Evolutionary conservation across 306 rosid genomes (phyloP), one percentile per base, ranked within the genome.

Genomic region (Prunus mongolica): DNA sequence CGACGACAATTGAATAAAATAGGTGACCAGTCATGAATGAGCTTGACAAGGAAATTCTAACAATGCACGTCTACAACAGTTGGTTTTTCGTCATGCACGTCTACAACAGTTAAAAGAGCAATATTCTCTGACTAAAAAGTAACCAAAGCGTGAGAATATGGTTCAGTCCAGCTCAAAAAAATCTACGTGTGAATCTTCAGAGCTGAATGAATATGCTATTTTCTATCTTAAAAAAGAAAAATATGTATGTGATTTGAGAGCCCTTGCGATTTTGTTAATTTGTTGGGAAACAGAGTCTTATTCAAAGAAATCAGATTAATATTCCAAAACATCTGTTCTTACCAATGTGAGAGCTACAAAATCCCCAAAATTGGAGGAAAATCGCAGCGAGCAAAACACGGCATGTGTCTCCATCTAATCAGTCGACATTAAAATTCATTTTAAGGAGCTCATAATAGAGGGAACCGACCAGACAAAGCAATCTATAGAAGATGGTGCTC

Each of bases 401-500:
- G 13, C 2, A 1, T 56, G 0, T 9, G 69, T 4, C 18, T 28
- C n/a, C 8, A 28, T 34, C 41, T 34, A 6, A 34, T 28, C n/a
- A 16, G 14, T 15, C 20, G 5, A 14, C 38, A 62, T 12, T 6
- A 10, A 20, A 38, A 55, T 38, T 38, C 44, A 55, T 34, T 6
- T 3, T 3, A 41, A 30, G 28, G 65, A 11, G 18, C 9, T 22
- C 67, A 72, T 72, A 6, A 34, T 55, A 6, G 38, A 38, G 38
- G 54, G 52, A 56, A 56, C 24, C 52, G 5, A 56, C 22, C 22
- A 20, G 24, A 72, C 75, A 55, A 62, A 6, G 65, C 19, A 15
- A 72, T 56, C 66, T 72, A 28, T 55, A 13, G 22, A 71, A 71
- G 65, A 72, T 72, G 22, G 20, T 19, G 20, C 56, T 47, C 51